A percentile compares a stretch with the other conserved stretches of the same genome.
Conservation (phyloP, 1,284 basidiomycete genomes). For the Vanrija sp. region DNA sequence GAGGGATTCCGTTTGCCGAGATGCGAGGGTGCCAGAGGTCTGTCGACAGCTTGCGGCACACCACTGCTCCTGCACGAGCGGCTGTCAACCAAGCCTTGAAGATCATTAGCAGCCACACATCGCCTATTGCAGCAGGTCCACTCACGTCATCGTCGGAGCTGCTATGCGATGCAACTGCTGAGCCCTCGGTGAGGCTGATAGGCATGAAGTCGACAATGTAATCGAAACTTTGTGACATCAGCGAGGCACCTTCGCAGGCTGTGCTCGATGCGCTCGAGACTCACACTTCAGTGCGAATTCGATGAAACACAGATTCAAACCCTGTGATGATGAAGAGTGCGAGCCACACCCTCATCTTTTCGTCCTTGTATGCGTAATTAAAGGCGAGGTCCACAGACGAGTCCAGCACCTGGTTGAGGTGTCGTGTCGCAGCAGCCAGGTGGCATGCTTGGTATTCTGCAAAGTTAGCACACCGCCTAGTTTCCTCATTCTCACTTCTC, state of each 20-base stretch:
- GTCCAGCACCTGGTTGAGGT: slow-evolving; percentile 12
- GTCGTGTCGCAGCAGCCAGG: slow-evolving; percentile 20
- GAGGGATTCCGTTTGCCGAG: slow-evolving; percentile 68
- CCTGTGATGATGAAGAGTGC: slow-evolving; percentile 57
- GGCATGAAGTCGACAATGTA: too few species aligned
- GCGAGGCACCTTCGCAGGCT: too few species aligned
- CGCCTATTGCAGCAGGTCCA: not conserved
- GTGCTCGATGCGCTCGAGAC: too few species aligned
- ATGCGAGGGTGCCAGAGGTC: slow-evolving; percentile 72
- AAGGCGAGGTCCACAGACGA: not conserved
- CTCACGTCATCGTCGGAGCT: slow-evolving; percentile 52
- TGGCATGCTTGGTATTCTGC: slow-evolving; percentile 26
- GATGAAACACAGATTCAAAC: slow-evolving; percentile 59
- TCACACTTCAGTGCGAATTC: slow-evolving; percentile 54
- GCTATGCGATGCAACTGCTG: too few species aligned
- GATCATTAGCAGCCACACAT: not conserved
- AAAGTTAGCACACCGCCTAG: not conserved
- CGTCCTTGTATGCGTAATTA: slow-evolving; percentile 12
- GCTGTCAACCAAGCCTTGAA: slow-evolving; percentile 53
- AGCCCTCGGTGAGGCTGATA: too few species aligned
- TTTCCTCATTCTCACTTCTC: not conserved
- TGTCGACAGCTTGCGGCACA: slow-evolving; percentile 70
- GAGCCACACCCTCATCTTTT: slow-evolving; percentile 18
- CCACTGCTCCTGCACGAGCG: slow-evolving; percentile 71
- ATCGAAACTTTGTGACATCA: too few species aligned